Evolutionary conservation across 106 monocot genomes (phyloP).

Genomic region (Dendrobium chrysotoxum): DNA sequence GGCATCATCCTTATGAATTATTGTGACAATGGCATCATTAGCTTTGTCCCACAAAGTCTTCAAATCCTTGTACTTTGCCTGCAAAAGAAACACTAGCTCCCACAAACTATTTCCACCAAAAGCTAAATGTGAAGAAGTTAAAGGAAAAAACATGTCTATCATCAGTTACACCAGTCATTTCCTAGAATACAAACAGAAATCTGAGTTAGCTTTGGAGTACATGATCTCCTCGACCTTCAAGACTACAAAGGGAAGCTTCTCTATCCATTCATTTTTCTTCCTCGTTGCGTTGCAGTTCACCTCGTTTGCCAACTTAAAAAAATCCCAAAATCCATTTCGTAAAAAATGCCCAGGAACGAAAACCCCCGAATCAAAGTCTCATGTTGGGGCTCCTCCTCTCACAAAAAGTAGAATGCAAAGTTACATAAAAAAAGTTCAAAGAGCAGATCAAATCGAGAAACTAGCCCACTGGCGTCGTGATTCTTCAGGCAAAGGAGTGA

Average conservation of each 20-base stretch:
- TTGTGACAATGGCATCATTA: slow-evolving; percentile 46
- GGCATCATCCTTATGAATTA: slow-evolving; percentile 20
- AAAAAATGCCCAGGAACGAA: not conserved
- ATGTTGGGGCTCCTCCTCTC: too few relatives aligned
- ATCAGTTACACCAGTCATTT: not conserved
- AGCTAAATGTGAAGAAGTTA: not conserved
- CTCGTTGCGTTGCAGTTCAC: slow-evolving; percentile 44
- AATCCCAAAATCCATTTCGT: not conserved
- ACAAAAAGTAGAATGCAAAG: rapidly evolving
- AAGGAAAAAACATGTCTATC: not conserved
- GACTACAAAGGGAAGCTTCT: slow-evolving; percentile 77
- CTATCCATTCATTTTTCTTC: slow-evolving; percentile 84
- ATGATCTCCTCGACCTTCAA: slow-evolving; percentile 85
- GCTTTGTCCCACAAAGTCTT: slow-evolving; percentile 51
- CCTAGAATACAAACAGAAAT: slow-evolving; percentile 19
- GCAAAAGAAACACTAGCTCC: not conserved
- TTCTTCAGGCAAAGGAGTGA: too few relatives aligned
- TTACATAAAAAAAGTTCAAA: too few relatives aligned
- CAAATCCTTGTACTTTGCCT: slow-evolving; percentile 74
- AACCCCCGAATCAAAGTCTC: not conserved
- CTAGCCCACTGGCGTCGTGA: too few relatives aligned
- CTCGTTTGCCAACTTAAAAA: slow-evolving; percentile 53
- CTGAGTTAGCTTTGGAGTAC: slow-evolving; percentile 91
- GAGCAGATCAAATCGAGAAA: too few relatives aligned
- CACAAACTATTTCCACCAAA: not conserved